Evolutionary conservation across 768 basidiomycete species (phyloP), one percentile per base, ranked within the genome.

Genomic region (Cytidiella melzeri): DNA sequence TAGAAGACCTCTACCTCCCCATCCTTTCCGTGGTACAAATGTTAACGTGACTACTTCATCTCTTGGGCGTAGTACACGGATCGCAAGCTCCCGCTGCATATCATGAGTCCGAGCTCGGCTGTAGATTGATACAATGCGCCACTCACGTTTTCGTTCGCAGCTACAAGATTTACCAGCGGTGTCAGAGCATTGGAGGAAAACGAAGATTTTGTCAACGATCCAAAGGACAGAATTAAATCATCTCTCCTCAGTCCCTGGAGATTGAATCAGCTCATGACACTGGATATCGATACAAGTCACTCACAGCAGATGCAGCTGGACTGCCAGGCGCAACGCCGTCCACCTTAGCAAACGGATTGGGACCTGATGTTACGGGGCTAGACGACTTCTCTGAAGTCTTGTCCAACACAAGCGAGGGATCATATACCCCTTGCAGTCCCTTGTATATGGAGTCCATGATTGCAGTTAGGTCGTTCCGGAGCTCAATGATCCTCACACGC

Each of bases 1-100:
- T 38, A 96, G 69, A 63, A 85, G 72, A 7, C 92, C 92, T 51
- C 89, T 73, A 9, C 92, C 92, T 53, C 90, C 91, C 92, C 92
- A 96, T 5, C 83, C 83, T 49, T 52, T 48, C 37, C 58, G 52
- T 15, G 61, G 61, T 1, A 54, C 45, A 28, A 61, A 57, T 2
- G 49, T 57, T 6, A 63, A 39, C 5, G 44, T 56, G 5, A 60
- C 69, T 12, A 79, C 56, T 5, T 58, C 62, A 54, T 76, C 63
- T 3, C 64, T 73, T 4, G 69, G 64, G 25, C 87, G 79, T 24
- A 79, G 65, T 7, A 89, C 74, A 40, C 74, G 71, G 46, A 92
- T 71, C 4, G 66, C 59, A 30, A 92, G 67, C 41, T 75, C 72
- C 42, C 74, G 73, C 90, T 92, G 41, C 11, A 55, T 56, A 19